A percentile compares a stretch with the other conserved stretches of the same genome.
phyloP scores from a whole-genome alignment of 108 stramenopile genomes.

The Conticribra guillardii region DNA sequence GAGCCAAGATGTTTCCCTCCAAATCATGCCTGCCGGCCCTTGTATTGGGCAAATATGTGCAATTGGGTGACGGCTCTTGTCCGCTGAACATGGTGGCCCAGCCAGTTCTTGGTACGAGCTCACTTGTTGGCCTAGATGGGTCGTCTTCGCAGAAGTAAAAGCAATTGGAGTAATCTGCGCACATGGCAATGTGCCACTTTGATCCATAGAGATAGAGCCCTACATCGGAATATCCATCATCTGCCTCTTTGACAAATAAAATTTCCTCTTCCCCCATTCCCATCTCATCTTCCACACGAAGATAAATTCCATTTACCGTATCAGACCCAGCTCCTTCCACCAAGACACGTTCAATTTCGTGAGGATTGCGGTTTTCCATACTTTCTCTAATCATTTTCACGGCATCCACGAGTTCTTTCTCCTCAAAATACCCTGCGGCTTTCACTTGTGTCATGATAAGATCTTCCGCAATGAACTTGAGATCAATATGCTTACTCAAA shows the following conservation, averaged over 20 bases:
- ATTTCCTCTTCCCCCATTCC: constrained; percentile 46
- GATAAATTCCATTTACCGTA: constrained; percentile 63
- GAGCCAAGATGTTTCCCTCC: constrained; percentile 16
- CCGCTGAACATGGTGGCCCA: constrained; percentile 31
- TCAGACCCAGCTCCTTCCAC: constrained; percentile 60
- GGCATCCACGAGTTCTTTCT: constrained; percentile 42
- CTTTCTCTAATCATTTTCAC: constrained; percentile 47
- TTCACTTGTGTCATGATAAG: constrained; percentile 50
- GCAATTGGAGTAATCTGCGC: constrained; percentile 49
- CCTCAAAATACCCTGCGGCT: constrained; percentile 51
- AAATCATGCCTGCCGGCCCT: constrained; percentile 5
- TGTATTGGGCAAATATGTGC: constrained; percentile 32
- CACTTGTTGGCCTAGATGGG: constrained; percentile 15
- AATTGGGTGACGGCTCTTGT: constrained; percentile 25
- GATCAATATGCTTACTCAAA: constrained; percentile 40
- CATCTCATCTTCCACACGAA: constrained; percentile 45
- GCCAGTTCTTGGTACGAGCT: constrained; percentile 31
- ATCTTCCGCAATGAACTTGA: constrained; percentile 62
- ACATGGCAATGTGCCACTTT: constrained; percentile 49
- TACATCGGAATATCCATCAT: constrained; percentile 44
- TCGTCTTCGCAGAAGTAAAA: constrained; percentile 40
- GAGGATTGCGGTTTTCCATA: constrained; percentile 44
- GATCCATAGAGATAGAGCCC: constrained; percentile 39
- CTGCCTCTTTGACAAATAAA: constrained; percentile 47
- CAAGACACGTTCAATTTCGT: constrained; percentile 63